These are phyloP conservation scores for Bauhinia variegata DNA, from an alignment of 306 rosid species.

Conservation along the genomic window DNA sequence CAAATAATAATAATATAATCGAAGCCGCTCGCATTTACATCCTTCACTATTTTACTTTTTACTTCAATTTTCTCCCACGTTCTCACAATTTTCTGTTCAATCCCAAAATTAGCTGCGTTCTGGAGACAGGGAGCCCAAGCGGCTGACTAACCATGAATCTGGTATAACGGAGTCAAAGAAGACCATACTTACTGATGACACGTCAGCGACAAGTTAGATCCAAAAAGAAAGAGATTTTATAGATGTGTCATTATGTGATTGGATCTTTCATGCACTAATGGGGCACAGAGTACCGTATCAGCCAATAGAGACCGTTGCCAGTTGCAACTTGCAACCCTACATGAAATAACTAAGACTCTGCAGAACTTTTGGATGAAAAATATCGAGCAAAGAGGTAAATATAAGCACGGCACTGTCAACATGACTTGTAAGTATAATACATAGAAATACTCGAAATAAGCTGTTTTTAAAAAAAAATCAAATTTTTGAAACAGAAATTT, in stretches of 20 bases:
- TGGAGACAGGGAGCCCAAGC: neutral
- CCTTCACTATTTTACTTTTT: neutral
- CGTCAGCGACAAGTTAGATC: conserved; percentile 30
- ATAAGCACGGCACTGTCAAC: too few species aligned
- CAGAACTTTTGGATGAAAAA: conserved; percentile 12
- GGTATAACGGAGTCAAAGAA: conserved; percentile 6
- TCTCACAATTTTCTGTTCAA: neutral
- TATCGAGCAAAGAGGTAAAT: neutral
- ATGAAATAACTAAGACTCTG: conserved; percentile 30
- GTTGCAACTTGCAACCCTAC: conserved; percentile 5
- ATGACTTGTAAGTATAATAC: too few species aligned
- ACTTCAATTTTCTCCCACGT: neutral
- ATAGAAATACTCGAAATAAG: too few species aligned
- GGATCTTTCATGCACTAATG: neutral
- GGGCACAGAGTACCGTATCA: neutral
- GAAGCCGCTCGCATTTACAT: conserved; percentile 2
- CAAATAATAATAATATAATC: conserved; percentile 26
- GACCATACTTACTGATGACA: conserved; percentile 21
- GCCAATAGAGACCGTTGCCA: neutral
- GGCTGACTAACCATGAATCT: neutral
- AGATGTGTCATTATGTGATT: conserved; percentile 17
- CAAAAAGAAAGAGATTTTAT: neutral
- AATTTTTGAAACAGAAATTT: too few species aligned
- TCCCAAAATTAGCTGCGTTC: neutral
- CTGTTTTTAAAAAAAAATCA: too few species aligned